Conservation (phyloP, 2,329 filamentous ascomycete genomes). For the Metarhizium anisopliae region DNA sequence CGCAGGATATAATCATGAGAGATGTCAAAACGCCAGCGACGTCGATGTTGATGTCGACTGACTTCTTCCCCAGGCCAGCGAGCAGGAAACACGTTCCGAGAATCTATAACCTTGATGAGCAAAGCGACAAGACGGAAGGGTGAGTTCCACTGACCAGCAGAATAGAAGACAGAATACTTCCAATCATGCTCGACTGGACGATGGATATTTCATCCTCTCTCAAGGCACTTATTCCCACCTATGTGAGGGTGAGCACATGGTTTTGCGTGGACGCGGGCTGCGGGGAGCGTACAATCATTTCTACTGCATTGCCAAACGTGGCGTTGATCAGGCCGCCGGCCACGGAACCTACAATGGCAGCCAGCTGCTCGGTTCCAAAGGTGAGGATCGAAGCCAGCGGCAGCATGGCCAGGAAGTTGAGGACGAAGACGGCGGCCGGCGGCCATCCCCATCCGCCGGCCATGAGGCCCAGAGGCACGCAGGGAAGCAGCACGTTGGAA, state of each 20-base stretch:
- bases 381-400: conserved; percentile 49
- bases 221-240: conserved; percentile 7
- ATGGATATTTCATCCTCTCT: conserved; percentile 6
- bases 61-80: conserved; percentile 8
- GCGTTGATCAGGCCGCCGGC: conserved; percentile 52
- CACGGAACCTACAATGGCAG: conserved; percentile 46
- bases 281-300: conserved; percentile 43
- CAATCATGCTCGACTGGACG: conserved; percentile 11
- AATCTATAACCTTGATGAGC: conserved; percentile 2
- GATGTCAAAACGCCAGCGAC: conserved; percentile 10
- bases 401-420: conserved; percentile 53
- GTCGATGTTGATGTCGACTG: conserved; percentile 9
- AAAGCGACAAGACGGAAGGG: not conserved
- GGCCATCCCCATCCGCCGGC: conserved; percentile 39
- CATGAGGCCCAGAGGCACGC: conserved; percentile 55
- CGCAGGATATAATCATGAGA: conserved; percentile 11
- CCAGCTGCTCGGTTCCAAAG: conserved; percentile 51
- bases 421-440: conserved; percentile 36
- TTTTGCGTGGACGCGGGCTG: conserved; percentile 11
- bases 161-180: conserved; percentile 9
- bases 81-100: conserved; percentile 9
- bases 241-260: not conserved
- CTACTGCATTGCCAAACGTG: conserved; percentile 53
- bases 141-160: not conserved
- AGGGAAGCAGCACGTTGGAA: conserved; percentile 49